Base-by-base conservation (phyloP, 306 rosid species). In the Acacia crassicarpa region DNA sequence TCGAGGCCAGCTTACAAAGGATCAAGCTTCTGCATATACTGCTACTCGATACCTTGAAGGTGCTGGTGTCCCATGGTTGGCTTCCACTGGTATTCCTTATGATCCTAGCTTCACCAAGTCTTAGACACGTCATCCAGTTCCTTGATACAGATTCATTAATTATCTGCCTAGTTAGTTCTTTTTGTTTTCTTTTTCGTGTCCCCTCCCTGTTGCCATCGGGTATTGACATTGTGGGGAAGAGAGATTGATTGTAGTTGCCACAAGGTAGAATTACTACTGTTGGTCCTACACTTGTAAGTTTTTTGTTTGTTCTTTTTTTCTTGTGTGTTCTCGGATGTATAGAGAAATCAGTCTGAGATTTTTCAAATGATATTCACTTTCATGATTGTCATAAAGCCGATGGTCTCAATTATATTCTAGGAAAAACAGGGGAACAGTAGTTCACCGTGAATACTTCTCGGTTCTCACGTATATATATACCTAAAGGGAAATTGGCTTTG, bases 1-100 rank as follows among this genome's bases (percentile, higher is more conserved):
- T 1, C 19, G 13, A 2, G 91, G 92, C 0, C 83, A 67, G 17
- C 90, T 91, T 10, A 70, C 1, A 20, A 89, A 85, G 81, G 13
- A 58, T 22, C 58, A 13, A 0, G 91, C 93, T 35, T 13, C 19
- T 8, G 62, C 45, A 8, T 94, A 78, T 84, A 92, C 94, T 0
- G 90, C 87, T 27, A 81, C 49, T 4, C 76, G 46, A 13, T 88
- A n/a, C 9, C 53, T 43, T 43, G 17, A 70, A 84, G 85, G 23
- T 89, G 1, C 68, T 58, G 90, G 85, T 10, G 48, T 70, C 0
- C 25, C 76, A 0, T 92, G 97, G 94, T 46, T 92, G 68, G 85
- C 82, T 3, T 61, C 81, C 23, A 82, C 89, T 1, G 87, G 89
- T 15, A 0, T 84, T 6, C 89, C 89, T 23, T 84, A 25, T 53